Conservation (phyloP, 306 rosid species). For the Nissolia schottii region DNA sequence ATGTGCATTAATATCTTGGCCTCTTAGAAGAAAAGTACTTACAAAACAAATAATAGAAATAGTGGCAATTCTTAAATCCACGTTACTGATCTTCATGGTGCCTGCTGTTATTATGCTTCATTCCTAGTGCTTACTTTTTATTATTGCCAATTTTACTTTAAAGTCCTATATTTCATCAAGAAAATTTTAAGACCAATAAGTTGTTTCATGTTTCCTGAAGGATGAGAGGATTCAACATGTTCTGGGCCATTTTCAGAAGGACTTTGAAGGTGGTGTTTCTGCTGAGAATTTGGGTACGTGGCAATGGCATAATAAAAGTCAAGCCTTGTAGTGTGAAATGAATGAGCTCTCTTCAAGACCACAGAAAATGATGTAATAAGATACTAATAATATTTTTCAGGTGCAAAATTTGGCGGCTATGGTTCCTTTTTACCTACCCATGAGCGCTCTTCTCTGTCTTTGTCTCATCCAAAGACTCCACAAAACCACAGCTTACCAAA, state of each 20-base stretch:
- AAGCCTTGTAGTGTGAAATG: constrained; percentile 28
- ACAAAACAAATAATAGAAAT: not conserved
- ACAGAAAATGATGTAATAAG: constrained; percentile 31
- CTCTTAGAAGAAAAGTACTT: not conserved
- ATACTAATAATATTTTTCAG: constrained; percentile 42
- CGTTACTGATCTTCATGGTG: constrained; percentile 4
- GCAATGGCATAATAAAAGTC: constrained; percentile 28
- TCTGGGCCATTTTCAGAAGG: constrained; percentile 77
- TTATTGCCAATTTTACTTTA: not conserved
- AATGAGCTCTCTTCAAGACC: constrained; percentile 20
- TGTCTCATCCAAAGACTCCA: constrained; percentile 43
- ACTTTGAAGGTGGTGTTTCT: constrained; percentile 63
- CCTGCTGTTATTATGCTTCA: not conserved
- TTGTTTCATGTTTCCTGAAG: constrained; percentile 28
- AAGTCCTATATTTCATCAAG: not conserved
- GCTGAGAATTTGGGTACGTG: constrained; percentile 73
- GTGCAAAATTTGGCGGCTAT: constrained; percentile 67
- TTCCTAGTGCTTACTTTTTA: not conserved
- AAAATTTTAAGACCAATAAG: constrained; percentile 17
- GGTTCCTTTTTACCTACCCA: constrained; percentile 73
- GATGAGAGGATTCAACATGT: constrained; percentile 57
- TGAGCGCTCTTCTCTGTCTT: constrained; percentile 36
- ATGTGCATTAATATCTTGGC: not conserved
- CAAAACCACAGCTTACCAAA: constrained; percentile 40
- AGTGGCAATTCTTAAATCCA: not conserved